Percentiles rank a stretch among this genome's conserved stretches.
These are phyloP conservation scores for Mucor saturninus DNA, from an alignment of 371 early-diverging fungal species.

Conservation along the genomic window DNA sequence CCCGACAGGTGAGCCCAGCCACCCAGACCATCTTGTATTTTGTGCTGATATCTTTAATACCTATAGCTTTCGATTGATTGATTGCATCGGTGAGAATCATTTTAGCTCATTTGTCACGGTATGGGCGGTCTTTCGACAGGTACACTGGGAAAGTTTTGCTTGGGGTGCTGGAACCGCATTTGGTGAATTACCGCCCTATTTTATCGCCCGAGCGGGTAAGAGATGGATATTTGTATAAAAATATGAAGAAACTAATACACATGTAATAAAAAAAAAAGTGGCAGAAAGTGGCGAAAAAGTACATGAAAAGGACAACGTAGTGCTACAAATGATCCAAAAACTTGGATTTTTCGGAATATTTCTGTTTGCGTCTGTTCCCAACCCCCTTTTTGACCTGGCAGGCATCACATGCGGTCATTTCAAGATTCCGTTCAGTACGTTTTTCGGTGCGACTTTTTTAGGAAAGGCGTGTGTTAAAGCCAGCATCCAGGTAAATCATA, in stretches of 20 bases:
- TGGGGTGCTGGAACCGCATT: conserved; percentile 1
- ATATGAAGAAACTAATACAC: neutral
- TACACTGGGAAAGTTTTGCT: neutral
- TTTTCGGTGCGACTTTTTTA: conserved; percentile 1
- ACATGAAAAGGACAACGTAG: neutral
- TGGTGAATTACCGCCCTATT: neutral
- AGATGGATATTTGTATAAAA: neutral
- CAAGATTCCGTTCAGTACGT: neutral
- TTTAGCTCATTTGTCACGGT: neutral
- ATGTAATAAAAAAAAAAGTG: no score
- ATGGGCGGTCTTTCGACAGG: neutral
- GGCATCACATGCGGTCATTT: conserved; percentile 3
- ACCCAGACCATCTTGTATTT: no score
- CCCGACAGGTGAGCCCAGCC: neutral
- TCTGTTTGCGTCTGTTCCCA: neutral
- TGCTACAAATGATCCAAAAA: neutral
- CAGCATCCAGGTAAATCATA: neutral
- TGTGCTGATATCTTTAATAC: no score
- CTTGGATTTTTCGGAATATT: conserved; percentile 4
- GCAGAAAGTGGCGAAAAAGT: neutral
- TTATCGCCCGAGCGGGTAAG: neutral
- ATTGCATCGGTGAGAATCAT: neutral
- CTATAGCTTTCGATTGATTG: neutral
- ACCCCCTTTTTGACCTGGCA: neutral
- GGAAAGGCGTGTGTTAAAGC: conserved; percentile 1